Percentiles rank a stretch among this genome's conserved stretches.
Conservation (phyloP, 2,329 filamentous ascomycete species). For the Colletotrichum sp. region DNA sequence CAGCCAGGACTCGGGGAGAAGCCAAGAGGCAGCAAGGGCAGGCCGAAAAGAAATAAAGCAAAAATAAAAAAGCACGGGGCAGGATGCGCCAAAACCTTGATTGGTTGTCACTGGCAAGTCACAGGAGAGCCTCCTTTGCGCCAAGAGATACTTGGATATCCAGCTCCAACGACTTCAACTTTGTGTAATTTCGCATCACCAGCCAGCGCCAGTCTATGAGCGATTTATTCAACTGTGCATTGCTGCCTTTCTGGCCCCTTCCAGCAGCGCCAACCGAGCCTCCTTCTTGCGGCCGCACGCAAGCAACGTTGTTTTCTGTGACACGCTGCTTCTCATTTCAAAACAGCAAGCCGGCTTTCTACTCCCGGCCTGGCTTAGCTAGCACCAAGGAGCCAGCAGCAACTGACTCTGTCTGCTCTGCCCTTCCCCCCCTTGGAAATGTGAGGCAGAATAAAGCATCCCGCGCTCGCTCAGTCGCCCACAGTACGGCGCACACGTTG, state of each 20-base stretch:
- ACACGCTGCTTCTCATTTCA: conserved; percentile 9
- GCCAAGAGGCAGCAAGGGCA: neutral
- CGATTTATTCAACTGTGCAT: conserved; percentile 14
- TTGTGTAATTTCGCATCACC: conserved; percentile 13
- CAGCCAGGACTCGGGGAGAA: neutral
- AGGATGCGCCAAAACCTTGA: conserved; percentile 22
- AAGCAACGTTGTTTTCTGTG: conserved; percentile 9
- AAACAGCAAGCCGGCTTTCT: conserved; percentile 2
- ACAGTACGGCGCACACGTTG: conserved; percentile 17
- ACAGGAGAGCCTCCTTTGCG: conserved; percentile 8
- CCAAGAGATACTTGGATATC: conserved; percentile 23
- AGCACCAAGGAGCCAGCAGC: neutral
- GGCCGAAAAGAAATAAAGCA: neutral
- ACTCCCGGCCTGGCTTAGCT: conserved; percentile 11
- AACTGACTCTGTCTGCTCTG: neutral
- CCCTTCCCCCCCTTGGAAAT: neutral
- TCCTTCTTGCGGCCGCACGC: conserved; percentile 12
- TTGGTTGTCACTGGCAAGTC: conserved; percentile 22
- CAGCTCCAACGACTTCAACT: conserved; percentile 17
- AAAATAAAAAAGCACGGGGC: conserved; percentile 1
- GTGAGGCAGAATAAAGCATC: neutral
- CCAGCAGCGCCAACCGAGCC: neutral
- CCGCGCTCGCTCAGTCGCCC: neutral
- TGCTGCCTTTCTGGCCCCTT: neutral
- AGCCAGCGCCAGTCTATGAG: conserved; percentile 11